These are phyloP conservation scores for Solanum dulcamara DNA, from an alignment of 257 asterid genomes.

Conservation along the genomic window DNA sequence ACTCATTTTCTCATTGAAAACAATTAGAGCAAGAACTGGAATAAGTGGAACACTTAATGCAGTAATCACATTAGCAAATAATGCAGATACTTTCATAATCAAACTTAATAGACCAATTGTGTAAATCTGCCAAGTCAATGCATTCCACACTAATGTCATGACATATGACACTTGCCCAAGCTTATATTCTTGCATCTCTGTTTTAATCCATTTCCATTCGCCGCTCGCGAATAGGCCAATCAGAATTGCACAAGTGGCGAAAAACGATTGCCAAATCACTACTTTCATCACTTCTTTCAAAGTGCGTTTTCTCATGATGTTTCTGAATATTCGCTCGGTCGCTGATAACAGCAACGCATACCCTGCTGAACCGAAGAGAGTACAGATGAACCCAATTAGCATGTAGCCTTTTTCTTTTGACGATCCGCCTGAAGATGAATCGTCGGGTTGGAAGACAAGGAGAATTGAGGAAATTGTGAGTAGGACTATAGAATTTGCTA, in stretches of 20 bases:
- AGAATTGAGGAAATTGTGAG: slow-evolving; percentile 29
- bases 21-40: slow-evolving; percentile 46
- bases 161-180: slow-evolving; percentile 19
- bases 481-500: slow-evolving; percentile 21
- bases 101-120: slow-evolving; percentile 22
- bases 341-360: slow-evolving; percentile 12
- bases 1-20: slow-evolving; percentile 37
- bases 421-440: not conserved
- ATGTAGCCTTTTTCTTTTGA: not conserved
- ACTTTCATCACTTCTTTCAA: slow-evolving; percentile 8
- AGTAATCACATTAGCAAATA: slow-evolving; percentile 61
- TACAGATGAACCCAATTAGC: slow-evolving; percentile 22
- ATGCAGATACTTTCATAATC: slow-evolving; percentile 30
- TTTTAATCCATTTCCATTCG: slow-evolving; percentile 23
- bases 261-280: slow-evolving; percentile 12
- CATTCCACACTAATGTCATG: slow-evolving; percentile 19
- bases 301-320: slow-evolving; percentile 4
- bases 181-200: slow-evolving; percentile 22
- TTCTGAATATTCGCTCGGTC: slow-evolving; percentile 17
- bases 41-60: slow-evolving; percentile 47
- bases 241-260: slow-evolving; percentile 9
- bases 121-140: slow-evolving; percentile 28
- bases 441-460: slow-evolving; percentile 13
- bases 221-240: slow-evolving; percentile 27
- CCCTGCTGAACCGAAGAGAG: slow-evolving; percentile 16